A percentile compares a stretch with the other conserved stretches of the same genome.
Conservation (phyloP, 2,329 filamentous ascomycete species). For the Fusarium multiceps region DNA sequence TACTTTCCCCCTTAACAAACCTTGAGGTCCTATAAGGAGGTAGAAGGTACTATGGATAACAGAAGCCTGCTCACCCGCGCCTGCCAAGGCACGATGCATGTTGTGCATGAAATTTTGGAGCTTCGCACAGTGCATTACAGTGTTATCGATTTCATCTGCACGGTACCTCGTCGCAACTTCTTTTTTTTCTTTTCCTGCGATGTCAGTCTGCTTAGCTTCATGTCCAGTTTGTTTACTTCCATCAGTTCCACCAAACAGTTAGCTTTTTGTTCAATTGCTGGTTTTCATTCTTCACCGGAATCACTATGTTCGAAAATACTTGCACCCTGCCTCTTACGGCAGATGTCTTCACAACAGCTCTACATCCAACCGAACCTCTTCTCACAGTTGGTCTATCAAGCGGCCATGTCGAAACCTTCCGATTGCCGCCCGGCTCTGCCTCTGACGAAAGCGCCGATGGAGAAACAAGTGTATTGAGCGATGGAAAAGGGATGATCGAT, state of each 20-base stretch:
- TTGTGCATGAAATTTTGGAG: neutral
- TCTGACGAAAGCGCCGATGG: conserved; percentile 63
- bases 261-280: neutral
- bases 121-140: neutral
- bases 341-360: conserved; percentile 88
- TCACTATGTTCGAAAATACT: conserved; percentile 87
- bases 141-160: neutral
- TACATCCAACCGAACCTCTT: conserved; percentile 86
- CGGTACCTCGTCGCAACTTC: neutral
- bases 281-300: neutral
- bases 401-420: conserved; percentile 87
- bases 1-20: neutral
- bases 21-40: neutral
- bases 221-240: neutral
- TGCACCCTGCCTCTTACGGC: conserved; percentile 87
- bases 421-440: conserved; percentile 68
- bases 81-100: neutral
- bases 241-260: neutral
- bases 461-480: conserved; percentile 62
- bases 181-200: conserved; percentile 10
- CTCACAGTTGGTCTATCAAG: conserved; percentile 86
- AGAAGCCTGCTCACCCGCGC: neutral
- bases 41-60: neutral
- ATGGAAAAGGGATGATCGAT: conserved; percentile 80
- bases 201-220: neutral